Conservation (phyloP, 2,329 filamentous ascomycete genomes). For the Phialophora macrospora region DNA sequence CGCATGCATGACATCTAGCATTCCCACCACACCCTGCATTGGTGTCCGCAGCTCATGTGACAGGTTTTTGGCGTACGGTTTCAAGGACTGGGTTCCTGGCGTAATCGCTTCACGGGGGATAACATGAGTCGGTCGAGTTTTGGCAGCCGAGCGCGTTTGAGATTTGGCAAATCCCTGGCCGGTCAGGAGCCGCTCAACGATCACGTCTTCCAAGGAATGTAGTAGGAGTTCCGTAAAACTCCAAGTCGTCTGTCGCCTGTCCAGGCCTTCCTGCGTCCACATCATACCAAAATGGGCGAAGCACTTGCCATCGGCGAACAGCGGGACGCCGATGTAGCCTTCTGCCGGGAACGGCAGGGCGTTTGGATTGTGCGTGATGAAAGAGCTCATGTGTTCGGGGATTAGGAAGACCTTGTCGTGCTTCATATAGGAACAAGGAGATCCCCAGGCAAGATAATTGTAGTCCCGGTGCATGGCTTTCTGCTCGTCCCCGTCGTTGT, state of each 20-base stretch:
- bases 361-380: slow-evolving; percentile 66
- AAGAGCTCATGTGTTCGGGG: slow-evolving; percentile 63
- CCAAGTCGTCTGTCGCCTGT: slow-evolving; percentile 64
- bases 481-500: slow-evolving; percentile 63
- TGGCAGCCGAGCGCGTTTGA: slow-evolving; percentile 36
- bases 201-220: slow-evolving; percentile 70
- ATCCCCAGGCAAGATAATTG: slow-evolving; percentile 67
- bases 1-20: slow-evolving; percentile 77
- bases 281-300: slow-evolving; percentile 74
- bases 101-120: slow-evolving; percentile 63
- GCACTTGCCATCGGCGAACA: slow-evolving; percentile 68
- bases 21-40: slow-evolving; percentile 76
- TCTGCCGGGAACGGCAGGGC: slow-evolving; percentile 65
- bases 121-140: slow-evolving; percentile 46
- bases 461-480: slow-evolving; percentile 63
- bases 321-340: slow-evolving; percentile 69
- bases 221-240: slow-evolving; percentile 69
- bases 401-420: slow-evolving; percentile 74
- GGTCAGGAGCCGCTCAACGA: slow-evolving; percentile 62
- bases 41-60: slow-evolving; percentile 74
- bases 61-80: slow-evolving; percentile 72
- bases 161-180: slow-evolving; percentile 54
- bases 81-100: slow-evolving; percentile 65
- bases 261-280: slow-evolving; percentile 68
- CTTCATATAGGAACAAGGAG: slow-evolving; percentile 71